Evolutionary conservation across 2,329 filamentous ascomycete genomes (phyloP), one percentile per base, ranked within the genome.

Genomic region (Xylaria sp.): DNA sequence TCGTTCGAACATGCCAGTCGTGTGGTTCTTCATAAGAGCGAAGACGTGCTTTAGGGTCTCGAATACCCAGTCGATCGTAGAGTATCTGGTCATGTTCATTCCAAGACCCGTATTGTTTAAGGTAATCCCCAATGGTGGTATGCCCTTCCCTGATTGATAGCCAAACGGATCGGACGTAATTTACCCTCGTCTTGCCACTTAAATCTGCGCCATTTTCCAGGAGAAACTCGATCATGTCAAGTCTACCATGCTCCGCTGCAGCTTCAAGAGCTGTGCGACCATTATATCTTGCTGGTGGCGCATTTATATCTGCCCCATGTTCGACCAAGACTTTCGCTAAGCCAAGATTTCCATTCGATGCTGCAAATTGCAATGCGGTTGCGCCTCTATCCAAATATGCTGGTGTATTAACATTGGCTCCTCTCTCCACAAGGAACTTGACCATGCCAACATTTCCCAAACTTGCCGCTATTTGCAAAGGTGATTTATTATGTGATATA

Each of bases 221-320:
- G 2, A 27, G 24, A 27, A 27, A 27, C 24, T 27, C 24, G 24
- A 27, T 27, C 24, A 27, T 62, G 27, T 68, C 68, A 2, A 70
- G 61, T n/a, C 53, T 65, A 2, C 68, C 68, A 53, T 36, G 1
- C 14, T 63, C 36, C 27, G 68, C 45, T 27, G 68, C 68, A 0
- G 56, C 45, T 21, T 70, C 68, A 9, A 70, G 65, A 11, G 68
- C 65, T 3, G 68, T 68, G 2, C 36, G 21, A 12, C 64, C 68
- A 2, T 0, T 0, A 5, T 9, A 0, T 8, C 24, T 58, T 2
- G 57, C 61, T 27, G 68, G 64, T 3, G 11, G 36, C 19, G 65
- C 57, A 51, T 70, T 63, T 6, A 70, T 56, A 34, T 69, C 53
- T 19, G 67, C 67, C 6, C 54, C 59, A 1, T 32, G 32, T 17